phyloP scores from a whole-genome alignment of 306 rosid species.

The Cicer judaicum region DNA sequence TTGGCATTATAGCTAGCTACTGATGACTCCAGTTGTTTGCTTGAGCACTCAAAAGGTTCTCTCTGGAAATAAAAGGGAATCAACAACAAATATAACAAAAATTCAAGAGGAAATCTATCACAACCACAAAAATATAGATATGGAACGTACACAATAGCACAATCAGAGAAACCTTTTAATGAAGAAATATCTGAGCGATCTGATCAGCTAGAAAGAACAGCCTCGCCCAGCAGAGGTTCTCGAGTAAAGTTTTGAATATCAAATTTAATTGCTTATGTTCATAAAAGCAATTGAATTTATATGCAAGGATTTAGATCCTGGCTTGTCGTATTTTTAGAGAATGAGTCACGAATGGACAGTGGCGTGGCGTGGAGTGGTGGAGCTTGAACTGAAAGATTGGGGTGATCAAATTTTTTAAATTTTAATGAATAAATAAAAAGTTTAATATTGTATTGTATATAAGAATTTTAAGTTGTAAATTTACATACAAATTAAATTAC shows the following conservation, averaged over 20 bases:
- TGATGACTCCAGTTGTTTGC: slow-evolving; percentile 30
- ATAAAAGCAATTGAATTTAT: slow-evolving; percentile 32
- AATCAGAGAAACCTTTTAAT: slow-evolving; percentile 13
- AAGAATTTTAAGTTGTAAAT: too few species aligned
- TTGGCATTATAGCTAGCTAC: not conserved
- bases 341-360: not conserved
- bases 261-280: not conserved
- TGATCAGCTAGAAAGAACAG: slow-evolving; percentile 20
- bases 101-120: slow-evolving; percentile 6
- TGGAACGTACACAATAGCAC: not conserved
- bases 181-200: slow-evolving; percentile 26
- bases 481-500: too few species aligned
- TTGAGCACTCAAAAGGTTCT: slow-evolving; percentile 16
- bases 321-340: slow-evolving; percentile 21
- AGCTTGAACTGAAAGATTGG: too few species aligned
- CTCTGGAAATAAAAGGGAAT: slow-evolving; percentile 25
- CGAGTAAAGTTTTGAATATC: slow-evolving; percentile 6
- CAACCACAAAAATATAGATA: not conserved
- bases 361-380: too few species aligned
- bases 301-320: slow-evolving; percentile 22
- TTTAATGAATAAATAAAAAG: too few species aligned
- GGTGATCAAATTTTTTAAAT: too few species aligned
- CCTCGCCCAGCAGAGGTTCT: not conserved
- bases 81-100: slow-evolving; percentile 15
- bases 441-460: too few species aligned